Evolutionary conservation across 2,329 filamentous ascomycete genomes (phyloP).

Genomic region (Xylariaceae sp.): DNA sequence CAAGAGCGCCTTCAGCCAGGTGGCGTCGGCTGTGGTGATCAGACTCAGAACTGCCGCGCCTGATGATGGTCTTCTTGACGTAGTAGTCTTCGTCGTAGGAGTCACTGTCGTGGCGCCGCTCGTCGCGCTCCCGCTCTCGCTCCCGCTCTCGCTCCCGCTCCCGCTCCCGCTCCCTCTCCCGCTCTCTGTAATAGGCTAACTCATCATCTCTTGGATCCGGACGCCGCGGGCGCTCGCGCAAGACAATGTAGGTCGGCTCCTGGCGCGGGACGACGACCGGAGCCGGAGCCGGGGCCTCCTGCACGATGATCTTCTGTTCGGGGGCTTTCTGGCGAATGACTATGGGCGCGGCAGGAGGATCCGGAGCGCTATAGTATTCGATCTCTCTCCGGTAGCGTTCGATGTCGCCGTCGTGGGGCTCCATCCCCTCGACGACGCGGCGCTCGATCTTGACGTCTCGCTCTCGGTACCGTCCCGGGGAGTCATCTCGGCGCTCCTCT

Average conservation of each 20-base stretch:
- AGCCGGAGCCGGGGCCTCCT: slow-evolving; percentile 46
- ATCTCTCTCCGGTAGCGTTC: slow-evolving; percentile 56
- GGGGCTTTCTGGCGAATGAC: slow-evolving; percentile 48
- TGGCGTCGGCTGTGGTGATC: slow-evolving; percentile 49
- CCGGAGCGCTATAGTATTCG: slow-evolving; percentile 50
- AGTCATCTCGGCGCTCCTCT: slow-evolving; percentile 17
- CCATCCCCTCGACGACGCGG: slow-evolving; percentile 19
- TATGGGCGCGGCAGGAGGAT: slow-evolving; percentile 42
- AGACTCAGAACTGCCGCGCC: slow-evolving; percentile 41
- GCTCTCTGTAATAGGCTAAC: slow-evolving; percentile 45
- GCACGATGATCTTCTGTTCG: slow-evolving; percentile 54
- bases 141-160: slow-evolving; percentile 20
- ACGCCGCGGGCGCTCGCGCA: slow-evolving; percentile 31
- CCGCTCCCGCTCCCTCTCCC: no score
- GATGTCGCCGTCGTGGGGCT: slow-evolving; percentile 33
- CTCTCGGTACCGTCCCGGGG: slow-evolving; percentile 21
- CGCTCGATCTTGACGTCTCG: slow-evolving; percentile 24
- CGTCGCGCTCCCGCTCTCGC: slow-evolving; percentile 21
- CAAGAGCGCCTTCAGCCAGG: slow-evolving; percentile 56
- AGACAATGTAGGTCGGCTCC: slow-evolving; percentile 37
- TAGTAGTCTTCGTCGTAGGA: slow-evolving; percentile 39
- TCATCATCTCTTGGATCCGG: slow-evolving; percentile 36
- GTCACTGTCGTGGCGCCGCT: slow-evolving; percentile 30
- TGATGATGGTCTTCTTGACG: slow-evolving; percentile 37
- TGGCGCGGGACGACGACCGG: slow-evolving; percentile 42